Evolutionary conservation across 2,329 filamentous ascomycete species (phyloP).

Genomic region (Alternaria metachromatica): DNA sequence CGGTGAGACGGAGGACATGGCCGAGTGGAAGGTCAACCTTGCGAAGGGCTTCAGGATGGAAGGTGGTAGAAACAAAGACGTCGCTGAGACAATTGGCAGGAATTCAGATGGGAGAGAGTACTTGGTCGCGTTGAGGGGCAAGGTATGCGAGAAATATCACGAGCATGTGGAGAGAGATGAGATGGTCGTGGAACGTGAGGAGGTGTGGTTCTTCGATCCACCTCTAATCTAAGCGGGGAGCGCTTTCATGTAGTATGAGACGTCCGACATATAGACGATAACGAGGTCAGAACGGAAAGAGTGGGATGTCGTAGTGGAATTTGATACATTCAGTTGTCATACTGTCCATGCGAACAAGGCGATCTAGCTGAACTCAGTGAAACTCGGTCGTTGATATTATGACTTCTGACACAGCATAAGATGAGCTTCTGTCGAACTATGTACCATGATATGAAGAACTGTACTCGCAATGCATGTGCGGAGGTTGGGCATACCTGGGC

Average conservation of each 20-base stretch:
- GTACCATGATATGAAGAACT: background rate
- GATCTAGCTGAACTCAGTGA: background rate
- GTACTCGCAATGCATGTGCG: background rate
- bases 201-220: background rate
- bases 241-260: background rate
- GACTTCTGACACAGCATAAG: background rate
- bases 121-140: background rate
- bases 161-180: background rate
- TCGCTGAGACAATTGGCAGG: background rate
- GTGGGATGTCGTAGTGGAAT: background rate
- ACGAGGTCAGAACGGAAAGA: background rate
- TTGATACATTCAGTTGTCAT: background rate
- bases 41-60: background rate
- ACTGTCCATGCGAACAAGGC: background rate
- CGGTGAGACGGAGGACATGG: background rate
- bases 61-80: background rate
- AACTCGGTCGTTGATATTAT: background rate
- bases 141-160: background rate
- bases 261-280: background rate
- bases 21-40: background rate
- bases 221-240: background rate
- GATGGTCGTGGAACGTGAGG: background rate
- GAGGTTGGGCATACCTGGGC: background rate
- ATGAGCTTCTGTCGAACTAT: background rate
- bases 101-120: background rate